These are phyloP conservation scores for Oryza rufipogon DNA, from an alignment of 176 grass and related monocot species.

Conservation along the genomic window DNA sequence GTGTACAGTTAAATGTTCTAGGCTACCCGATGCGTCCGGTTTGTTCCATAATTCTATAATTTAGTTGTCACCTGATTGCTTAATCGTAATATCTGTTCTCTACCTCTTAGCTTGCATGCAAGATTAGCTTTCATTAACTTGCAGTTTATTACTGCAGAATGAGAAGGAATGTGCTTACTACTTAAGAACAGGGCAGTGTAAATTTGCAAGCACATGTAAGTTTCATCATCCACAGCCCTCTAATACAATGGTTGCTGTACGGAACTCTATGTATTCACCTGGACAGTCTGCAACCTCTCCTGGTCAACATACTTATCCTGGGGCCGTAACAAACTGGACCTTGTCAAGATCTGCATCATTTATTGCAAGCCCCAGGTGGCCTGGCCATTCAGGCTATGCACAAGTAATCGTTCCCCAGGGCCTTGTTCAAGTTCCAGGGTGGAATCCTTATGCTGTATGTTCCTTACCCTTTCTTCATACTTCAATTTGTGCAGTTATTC, in stretches of 20 bases:
- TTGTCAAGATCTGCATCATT: conserved; percentile 72
- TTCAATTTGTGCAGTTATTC: conserved; percentile 28
- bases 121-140: conserved; percentile 39
- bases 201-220: conserved; percentile 89
- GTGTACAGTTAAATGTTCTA: conserved; percentile 68
- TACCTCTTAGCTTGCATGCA: conserved; percentile 17
- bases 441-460: conserved; percentile 88
- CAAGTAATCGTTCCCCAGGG: conserved; percentile 94
- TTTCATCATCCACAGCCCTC: conserved; percentile 90
- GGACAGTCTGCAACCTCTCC: conserved; percentile 71
- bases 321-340: conserved; percentile 60
- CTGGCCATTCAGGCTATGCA: conserved; percentile 85
- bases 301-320: conserved; percentile 62
- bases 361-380: conserved; percentile 88
- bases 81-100: background rate
- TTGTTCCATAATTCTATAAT: conserved; percentile 39
- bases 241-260: conserved; percentile 65
- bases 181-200: conserved; percentile 88
- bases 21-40: conserved; percentile 76
- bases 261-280: conserved; percentile 68
- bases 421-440: conserved; percentile 80
- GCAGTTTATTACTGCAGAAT: conserved; percentile 69
- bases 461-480: conserved; percentile 25
- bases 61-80: background rate
- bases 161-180: conserved; percentile 94